Base-by-base conservation (phyloP, 2,329 filamentous ascomycete genomes). In the Acrodontium crateriforme region DNA sequence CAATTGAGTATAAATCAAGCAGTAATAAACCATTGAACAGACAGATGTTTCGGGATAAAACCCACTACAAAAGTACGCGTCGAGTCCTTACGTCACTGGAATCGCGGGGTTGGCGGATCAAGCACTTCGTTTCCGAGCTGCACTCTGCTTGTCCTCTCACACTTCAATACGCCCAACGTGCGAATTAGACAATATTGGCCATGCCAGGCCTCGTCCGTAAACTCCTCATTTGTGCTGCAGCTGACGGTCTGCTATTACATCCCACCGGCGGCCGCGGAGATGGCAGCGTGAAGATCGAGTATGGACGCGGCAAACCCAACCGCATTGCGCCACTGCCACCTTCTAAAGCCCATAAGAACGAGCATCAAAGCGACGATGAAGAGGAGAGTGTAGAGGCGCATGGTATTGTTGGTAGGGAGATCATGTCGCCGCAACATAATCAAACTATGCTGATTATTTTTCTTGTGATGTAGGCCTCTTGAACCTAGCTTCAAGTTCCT, bases 151-250 rank as follows among this genome's bases (percentile, higher is more conserved):
- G n/a, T n/a, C n/a, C n/a, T n/a, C n/a, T n/a, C n/a, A n/a, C n/a
- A n/a, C n/a, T n/a, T n/a, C n/a, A n/a, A n/a, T n/a, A n/a, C n/a
- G n/a, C n/a, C n/a, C n/a, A n/a, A n/a, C n/a, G n/a, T n/a, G n/a
- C n/a, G n/a, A n/a, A n/a, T n/a, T n/a, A n/a, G n/a, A n/a, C n/a
- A n/a, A n/a, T n/a, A n/a, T n/a, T n/a, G n/a, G 27, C 27, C 8
- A 89, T 91, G 83, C 76, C 82, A 31, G 67, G 69, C 40, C 61
- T 92, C 35, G 74, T 79, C 34, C 78, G 80, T 50, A 91, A 89
- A 57, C 60, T 92, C 30, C 52, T 84, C 39, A 72, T 93, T 41
- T 49, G 42, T 54, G 82, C 84, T 30, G 74, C 82, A 15, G 71
- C 77, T 29, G 84, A 94, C 47, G 84, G 84, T 32, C 65, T 94